Base-by-base conservation (phyloP, 73 alveolate genomes). In the Stentor coeruleus region DNA sequence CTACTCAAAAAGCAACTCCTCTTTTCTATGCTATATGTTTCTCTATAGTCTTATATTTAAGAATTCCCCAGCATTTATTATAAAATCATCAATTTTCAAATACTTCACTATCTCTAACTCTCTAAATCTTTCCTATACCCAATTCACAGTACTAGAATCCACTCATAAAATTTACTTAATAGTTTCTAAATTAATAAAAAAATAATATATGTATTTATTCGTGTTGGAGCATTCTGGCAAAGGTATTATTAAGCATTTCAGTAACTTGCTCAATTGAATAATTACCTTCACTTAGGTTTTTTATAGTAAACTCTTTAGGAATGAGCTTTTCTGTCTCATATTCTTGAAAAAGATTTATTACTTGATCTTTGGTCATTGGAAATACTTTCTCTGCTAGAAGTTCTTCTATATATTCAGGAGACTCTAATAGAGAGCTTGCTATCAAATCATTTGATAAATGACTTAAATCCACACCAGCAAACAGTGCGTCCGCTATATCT, bases 331-430 rank as follows among this genome's bases (percentile, higher is more conserved):
- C 66, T 11, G 66, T 11, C 20, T 11, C 28, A 6, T 11, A 20
- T 20, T 49, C 66, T 20, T 11, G 66, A 20, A 11, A 49, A 49
- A 49, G 66, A 49, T 11, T 6, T 49, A 11, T 20, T 6, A 49
- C 66, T 49, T 49, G 66, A 11, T 49, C 66, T 49, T 49, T 49
- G 66, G 66, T 11, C 66, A 49, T 49, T 20, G 66, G 66, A 49
- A 49, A 49, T 11, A 20, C 20, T 20, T 49, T 49, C 20, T 20
- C 66, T 49, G 66, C 20, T 6, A 49, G 66, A 49, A 49, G 66
- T 11, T 49, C 66, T 49, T 20, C 20, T 6, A 49, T 49, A 49
- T 6, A 11, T 49, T 49, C 66, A 11, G 66, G 66, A 20, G 28
- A 11, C 20, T 49, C 66, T 49, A 49, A 6, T 20, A 49, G 20